Percentiles rank a stretch among this genome's conserved stretches.
These are phyloP conservation scores for Solanum arcanum DNA, from an alignment of 257 asterid species.

Conservation along the genomic window DNA sequence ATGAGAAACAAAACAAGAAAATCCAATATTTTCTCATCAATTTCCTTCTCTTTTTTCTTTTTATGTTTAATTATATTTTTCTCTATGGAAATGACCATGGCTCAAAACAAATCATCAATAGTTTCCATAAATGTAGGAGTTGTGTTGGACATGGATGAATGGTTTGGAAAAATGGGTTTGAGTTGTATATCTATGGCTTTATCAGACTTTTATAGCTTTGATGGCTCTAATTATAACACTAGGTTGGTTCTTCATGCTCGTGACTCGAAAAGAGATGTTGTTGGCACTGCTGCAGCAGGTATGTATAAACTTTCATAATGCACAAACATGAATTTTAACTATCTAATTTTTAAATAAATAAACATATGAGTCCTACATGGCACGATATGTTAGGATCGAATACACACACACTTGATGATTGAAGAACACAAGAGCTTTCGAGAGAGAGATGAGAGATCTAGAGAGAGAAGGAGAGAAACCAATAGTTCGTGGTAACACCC, in stretches of 20 bases:
- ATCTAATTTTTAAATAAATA: no score
- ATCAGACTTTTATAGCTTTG: slow-evolving; percentile 23
- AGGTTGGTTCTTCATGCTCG: slow-evolving; percentile 16
- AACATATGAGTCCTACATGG: no score
- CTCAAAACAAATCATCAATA: slow-evolving; percentile 3
- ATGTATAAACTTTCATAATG: background rate
- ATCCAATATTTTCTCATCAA: background rate
- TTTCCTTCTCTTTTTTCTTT: background rate
- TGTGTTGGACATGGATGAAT: slow-evolving; percentile 27
- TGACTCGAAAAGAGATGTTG: slow-evolving; percentile 24
- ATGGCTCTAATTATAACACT: slow-evolving; percentile 14
- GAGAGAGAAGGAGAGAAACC: no score
- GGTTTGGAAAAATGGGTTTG: slow-evolving; percentile 23
- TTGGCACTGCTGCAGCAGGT: slow-evolving; percentile 52
- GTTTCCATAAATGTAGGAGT: slow-evolving; percentile 30
- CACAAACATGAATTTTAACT: no score
- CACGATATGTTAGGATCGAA: no score
- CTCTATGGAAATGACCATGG: background rate
- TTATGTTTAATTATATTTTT: background rate
- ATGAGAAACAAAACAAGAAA: background rate
- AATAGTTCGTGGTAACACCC: no score
- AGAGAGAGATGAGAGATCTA: no score
- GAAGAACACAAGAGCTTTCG: no score
- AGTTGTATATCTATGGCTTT: slow-evolving; percentile 41
- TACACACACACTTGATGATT: no score